phyloP scores from a whole-genome alignment of 164 flowering plant species.

The Liquidambar formosana region DNA sequence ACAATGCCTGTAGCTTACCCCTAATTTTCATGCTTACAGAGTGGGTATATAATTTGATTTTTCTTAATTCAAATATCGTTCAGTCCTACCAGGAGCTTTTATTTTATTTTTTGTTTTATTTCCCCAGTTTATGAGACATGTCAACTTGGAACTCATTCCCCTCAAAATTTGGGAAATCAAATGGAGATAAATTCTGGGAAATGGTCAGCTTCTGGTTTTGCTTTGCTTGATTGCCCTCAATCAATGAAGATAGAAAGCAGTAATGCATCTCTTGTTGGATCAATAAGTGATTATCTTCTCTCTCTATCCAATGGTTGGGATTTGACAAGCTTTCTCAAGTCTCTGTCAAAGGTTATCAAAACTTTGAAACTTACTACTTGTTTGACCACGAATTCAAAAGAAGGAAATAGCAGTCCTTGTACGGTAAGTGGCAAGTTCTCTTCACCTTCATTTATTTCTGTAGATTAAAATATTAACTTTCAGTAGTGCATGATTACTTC shows the following conservation, averaged over 20 bases:
- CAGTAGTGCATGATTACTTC: not conserved
- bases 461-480: not conserved
- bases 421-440: slow-evolving; percentile 51
- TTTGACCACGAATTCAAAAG: slow-evolving; percentile 57
- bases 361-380: slow-evolving; percentile 59
- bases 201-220: slow-evolving; percentile 74
- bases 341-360: slow-evolving; percentile 83
- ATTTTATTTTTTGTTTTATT: too few relatives aligned
- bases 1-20: not conserved
- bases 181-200: slow-evolving; percentile 71
- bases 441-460: not conserved
- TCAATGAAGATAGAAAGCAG: slow-evolving; percentile 76
- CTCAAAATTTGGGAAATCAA: slow-evolving; percentile 72
- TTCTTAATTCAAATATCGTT: slow-evolving; percentile 1
- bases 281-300: slow-evolving; percentile 83
- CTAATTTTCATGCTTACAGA: not conserved
- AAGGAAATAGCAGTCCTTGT: slow-evolving; percentile 65
- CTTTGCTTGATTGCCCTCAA: slow-evolving; percentile 86
- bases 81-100: slow-evolving; percentile 7
- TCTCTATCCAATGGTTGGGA: slow-evolving; percentile 96
- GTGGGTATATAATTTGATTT: not conserved
- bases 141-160: slow-evolving; percentile 89
- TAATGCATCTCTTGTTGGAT: slow-evolving; percentile 74
- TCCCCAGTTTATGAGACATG: slow-evolving; percentile 95
- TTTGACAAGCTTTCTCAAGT: slow-evolving; percentile 68